phyloP scores from a whole-genome alignment of 1,284 basidiomycete genomes.

The Leccinum fuscescens region DNA sequence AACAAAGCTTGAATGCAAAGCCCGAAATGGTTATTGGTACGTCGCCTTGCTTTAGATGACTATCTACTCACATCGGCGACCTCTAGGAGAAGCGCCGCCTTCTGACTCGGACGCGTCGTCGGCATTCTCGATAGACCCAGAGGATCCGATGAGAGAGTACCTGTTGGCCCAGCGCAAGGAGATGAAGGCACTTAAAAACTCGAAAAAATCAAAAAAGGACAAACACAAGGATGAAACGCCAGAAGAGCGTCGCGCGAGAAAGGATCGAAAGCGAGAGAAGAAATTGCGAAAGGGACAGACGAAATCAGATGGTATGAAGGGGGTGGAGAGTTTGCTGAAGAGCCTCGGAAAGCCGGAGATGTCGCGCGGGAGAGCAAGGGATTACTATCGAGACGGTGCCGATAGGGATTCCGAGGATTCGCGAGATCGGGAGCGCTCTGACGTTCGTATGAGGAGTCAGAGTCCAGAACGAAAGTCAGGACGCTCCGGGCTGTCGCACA shows the following conservation, averaged over 20 bases:
- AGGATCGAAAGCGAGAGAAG: conserved; percentile 61
- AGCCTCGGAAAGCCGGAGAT: conserved; percentile 26
- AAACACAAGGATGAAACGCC: conserved; percentile 74
- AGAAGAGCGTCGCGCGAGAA: conserved; percentile 70
- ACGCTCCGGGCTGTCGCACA: conserved; percentile 2
- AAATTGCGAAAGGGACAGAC: conserved; percentile 50
- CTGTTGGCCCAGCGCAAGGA: conserved; percentile 69
- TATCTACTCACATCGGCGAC: conserved; percentile 3
- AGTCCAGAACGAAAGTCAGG: conserved; percentile 18
- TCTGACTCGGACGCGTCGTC: conserved; percentile 68
- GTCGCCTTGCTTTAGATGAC: conserved; percentile 17
- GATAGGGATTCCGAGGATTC: conserved; percentile 15
- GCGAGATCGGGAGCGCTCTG: conserved; percentile 12
- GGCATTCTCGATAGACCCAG: conserved; percentile 79
- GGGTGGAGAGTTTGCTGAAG: conserved; percentile 44
- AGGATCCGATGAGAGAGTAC: conserved; percentile 97
- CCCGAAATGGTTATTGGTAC: conserved; percentile 69
- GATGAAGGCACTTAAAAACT: conserved; percentile 60
- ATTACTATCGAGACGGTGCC: conserved; percentile 6
- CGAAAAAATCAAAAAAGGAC: conserved; percentile 53
- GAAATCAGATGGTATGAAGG: conserved; percentile 42
- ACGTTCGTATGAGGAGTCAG: conserved; percentile 13
- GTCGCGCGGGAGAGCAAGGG: conserved; percentile 9
- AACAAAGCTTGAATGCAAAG: conserved; percentile 81
- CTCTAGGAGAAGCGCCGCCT: conserved; percentile 49